phyloP scores from a whole-genome alignment of 1,284 basidiomycete genomes.

The Austroboletus novae-zelandiae region DNA sequence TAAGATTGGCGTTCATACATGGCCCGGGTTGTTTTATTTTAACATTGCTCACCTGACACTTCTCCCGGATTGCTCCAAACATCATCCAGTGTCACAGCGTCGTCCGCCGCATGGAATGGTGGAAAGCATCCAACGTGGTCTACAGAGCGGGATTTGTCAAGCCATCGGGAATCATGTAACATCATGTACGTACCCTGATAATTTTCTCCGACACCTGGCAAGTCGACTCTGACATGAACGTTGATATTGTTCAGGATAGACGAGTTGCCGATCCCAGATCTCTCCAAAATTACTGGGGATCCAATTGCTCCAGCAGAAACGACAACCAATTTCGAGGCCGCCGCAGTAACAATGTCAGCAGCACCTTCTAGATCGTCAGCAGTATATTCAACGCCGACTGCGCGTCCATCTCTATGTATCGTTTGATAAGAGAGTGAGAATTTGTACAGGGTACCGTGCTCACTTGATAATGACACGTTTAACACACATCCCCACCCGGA shows the following conservation, averaged over 20 bases:
- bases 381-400: slow-evolving; percentile 24
- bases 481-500: slow-evolving; percentile 39
- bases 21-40: not conserved
- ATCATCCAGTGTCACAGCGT: slow-evolving; percentile 43
- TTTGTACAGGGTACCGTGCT: not conserved
- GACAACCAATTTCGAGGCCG: slow-evolving; percentile 10
- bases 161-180: not conserved
- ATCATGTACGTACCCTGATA: slow-evolving; percentile 38
- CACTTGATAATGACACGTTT: slow-evolving; percentile 32
- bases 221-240: slow-evolving; percentile 41
- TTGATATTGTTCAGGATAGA: slow-evolving; percentile 39
- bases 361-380: slow-evolving; percentile 30
- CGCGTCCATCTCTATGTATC: slow-evolving; percentile 12
- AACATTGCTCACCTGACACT: slow-evolving; percentile 29
- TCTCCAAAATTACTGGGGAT: slow-evolving; percentile 22
- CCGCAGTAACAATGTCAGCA: not conserved
- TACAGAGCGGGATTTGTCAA: slow-evolving; percentile 2
- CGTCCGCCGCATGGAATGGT: slow-evolving; percentile 37
- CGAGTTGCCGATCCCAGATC: slow-evolving; percentile 42
- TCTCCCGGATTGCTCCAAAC: slow-evolving; percentile 38
- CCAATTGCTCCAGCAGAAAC: slow-evolving; percentile 21
- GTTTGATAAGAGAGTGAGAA: not conserved
- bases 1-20: slow-evolving; percentile 13
- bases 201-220: slow-evolving; percentile 54
- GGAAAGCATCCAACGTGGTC: slow-evolving; percentile 43